Evolutionary conservation across 176 grass and related monocot species (phyloP).

Genomic region (Rhipidocladum racemiflorum): DNA sequence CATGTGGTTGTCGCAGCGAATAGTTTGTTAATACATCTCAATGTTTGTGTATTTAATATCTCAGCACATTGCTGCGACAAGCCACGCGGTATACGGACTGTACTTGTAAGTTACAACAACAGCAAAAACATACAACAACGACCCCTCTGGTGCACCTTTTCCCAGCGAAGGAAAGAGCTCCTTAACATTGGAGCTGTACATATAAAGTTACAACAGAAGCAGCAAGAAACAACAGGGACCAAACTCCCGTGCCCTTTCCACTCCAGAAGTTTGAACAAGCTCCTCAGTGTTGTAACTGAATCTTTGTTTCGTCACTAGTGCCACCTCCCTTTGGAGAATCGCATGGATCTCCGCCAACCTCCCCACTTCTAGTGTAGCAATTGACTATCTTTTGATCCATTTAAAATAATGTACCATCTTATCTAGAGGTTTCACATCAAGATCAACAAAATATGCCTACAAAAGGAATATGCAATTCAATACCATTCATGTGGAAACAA

Average conservation of each 20-base stretch:
- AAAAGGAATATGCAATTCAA: slow-evolving; percentile 12
- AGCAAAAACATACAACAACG: background rate
- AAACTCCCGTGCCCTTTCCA: background rate
- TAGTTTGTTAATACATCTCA: background rate
- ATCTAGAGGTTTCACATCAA: slow-evolving; percentile 84
- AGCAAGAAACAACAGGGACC: background rate
- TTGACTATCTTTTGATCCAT: slow-evolving; percentile 76
- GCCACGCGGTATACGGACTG: slow-evolving; percentile 12
- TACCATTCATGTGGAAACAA: background rate
- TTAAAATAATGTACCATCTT: slow-evolving; percentile 75
- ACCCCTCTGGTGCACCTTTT: background rate
- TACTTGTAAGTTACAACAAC: slow-evolving; percentile 16
- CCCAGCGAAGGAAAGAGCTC: background rate
- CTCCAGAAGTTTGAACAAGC: background rate
- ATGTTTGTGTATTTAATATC: background rate
- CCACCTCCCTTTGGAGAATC: background rate
- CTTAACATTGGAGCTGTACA: slow-evolving; percentile 16
- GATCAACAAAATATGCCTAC: slow-evolving; percentile 74
- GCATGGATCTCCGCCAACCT: background rate
- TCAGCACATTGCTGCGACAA: background rate
- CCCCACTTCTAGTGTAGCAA: slow-evolving; percentile 56
- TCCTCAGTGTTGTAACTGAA: slow-evolving; percentile 20
- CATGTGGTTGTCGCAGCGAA: background rate
- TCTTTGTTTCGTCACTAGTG: background rate
- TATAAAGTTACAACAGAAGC: slow-evolving; percentile 24